Evolutionary conservation across 768 basidiomycete species (phyloP).

Genomic region (Lactarius hengduanensis): DNA sequence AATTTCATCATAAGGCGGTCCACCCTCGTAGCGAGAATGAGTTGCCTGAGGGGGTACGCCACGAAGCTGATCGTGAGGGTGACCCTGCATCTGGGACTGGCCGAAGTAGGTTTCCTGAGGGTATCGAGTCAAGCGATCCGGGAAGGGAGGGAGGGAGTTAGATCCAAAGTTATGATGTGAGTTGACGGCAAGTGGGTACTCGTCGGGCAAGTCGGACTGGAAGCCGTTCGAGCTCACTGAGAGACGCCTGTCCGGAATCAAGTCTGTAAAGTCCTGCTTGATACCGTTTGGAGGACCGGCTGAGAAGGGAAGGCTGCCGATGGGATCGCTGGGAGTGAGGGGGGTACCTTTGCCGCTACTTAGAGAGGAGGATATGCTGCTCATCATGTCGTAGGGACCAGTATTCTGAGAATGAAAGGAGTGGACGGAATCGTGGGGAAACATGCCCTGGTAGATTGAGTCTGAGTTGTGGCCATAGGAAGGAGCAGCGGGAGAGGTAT

Average conservation of each 20-base stretch:
- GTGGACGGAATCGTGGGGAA: conserved; percentile 60
- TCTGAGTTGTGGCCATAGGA: conserved; percentile 55
- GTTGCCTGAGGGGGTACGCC: conserved; percentile 73
- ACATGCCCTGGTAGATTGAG: conserved; percentile 54
- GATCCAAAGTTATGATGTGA: conserved; percentile 45
- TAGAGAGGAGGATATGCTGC: conserved; percentile 61
- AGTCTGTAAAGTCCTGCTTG: conserved; percentile 59
- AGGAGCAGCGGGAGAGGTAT: conserved; percentile 66
- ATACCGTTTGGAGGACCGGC: conserved; percentile 39
- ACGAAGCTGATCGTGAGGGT: conserved; percentile 56
- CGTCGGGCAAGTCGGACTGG: conserved; percentile 61
- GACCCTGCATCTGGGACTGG: conserved; percentile 54
- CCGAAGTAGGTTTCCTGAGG: conserved; percentile 52
- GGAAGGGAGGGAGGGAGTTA: conserved; percentile 46
- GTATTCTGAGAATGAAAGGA: conserved; percentile 53
- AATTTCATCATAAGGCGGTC: conserved; percentile 58
- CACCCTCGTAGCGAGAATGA: conserved; percentile 56
- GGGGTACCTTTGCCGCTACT: conserved; percentile 74
- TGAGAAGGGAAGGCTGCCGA: conserved; percentile 55
- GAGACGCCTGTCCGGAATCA: conserved; percentile 58
- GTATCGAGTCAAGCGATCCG: conserved; percentile 56
- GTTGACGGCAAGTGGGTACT: conserved; percentile 52
- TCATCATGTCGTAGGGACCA: conserved; percentile 64
- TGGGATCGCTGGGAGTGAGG: conserved; percentile 65
- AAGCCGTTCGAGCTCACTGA: conserved; percentile 47